Percentiles rank a stretch among this genome's conserved stretches.
Evolutionary conservation across 2,329 filamentous ascomycete species (phyloP).

Genomic region (Ophiosphaerella narmari): DNA sequence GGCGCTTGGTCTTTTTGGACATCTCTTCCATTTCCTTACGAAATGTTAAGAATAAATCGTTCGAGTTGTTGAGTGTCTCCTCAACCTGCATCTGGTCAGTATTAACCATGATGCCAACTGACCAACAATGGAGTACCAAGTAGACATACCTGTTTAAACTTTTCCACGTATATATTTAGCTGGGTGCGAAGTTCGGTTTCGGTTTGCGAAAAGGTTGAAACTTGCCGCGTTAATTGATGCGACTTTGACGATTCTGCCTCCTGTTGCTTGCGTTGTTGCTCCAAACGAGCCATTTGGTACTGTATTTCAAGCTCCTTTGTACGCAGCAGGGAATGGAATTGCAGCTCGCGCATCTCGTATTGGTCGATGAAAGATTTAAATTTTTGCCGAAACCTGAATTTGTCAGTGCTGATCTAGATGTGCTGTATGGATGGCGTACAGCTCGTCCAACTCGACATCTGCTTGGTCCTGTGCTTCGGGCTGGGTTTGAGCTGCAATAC

Average conservation of each 20-base stretch:
- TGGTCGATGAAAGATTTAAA: slow-evolving; percentile 97
- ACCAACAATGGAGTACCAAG: slow-evolving; percentile 21
- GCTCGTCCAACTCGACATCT: slow-evolving; percentile 85
- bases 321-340: slow-evolving; percentile 89
- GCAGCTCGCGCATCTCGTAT: slow-evolving; percentile 91
- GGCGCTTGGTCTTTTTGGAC: slow-evolving; percentile 96
- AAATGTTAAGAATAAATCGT: slow-evolving; percentile 95
- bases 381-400: slow-evolving; percentile 66
- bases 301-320: slow-evolving; percentile 96
- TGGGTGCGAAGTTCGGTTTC: slow-evolving; percentile 92
- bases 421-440: slow-evolving; percentile 61
- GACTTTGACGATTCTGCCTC: slow-evolving; percentile 80
- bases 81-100: slow-evolving; percentile 77
- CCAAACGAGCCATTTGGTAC: slow-evolving; percentile 83
- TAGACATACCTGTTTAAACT: slow-evolving; percentile 90
- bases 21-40: slow-evolving; percentile 99
- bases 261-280: slow-evolving; percentile 86
- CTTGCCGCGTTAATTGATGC: slow-evolving; percentile 84
- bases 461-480: slow-evolving; percentile 75
- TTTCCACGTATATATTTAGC: slow-evolving; percentile 97
- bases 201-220: slow-evolving; percentile 94
- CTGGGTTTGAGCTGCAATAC: slow-evolving; percentile 84
- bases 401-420: slow-evolving; percentile 10
- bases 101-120: slow-evolving; percentile 46
- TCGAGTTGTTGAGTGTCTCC: slow-evolving; percentile 97